Evolutionary conservation across 164 flowering plant genomes (phyloP).

Genomic region (Chloranthus sessilifolius): DNA sequence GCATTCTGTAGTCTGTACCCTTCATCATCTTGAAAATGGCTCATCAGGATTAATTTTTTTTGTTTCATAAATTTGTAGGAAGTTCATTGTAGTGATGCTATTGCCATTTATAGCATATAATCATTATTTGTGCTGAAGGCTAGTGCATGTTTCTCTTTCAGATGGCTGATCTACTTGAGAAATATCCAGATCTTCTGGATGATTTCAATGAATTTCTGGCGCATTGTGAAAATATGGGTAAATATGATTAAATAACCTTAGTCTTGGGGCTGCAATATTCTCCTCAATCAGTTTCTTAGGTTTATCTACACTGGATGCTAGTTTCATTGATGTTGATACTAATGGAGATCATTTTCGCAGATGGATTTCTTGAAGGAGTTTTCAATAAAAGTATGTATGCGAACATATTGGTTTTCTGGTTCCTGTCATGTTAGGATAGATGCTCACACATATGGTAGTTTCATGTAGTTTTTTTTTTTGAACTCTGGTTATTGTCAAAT

Average conservation of each 20-base stretch:
- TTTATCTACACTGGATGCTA: constrained; percentile 1
- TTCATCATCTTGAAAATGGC: no score
- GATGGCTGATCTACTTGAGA: constrained; percentile 70
- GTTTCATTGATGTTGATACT: constrained; percentile 15
- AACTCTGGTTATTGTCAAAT: background rate
- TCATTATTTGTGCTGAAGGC: no score
- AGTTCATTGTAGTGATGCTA: no score
- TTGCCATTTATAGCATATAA: no score
- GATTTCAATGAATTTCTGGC: constrained; percentile 67
- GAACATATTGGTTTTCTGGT: no score
- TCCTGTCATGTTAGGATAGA: background rate
- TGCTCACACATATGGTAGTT: constrained; percentile 1
- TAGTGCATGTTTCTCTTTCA: constrained; percentile 28
- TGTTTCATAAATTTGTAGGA: no score
- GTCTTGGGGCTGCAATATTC: no score
- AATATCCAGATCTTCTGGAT: constrained; percentile 73
- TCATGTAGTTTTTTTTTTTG: no score
- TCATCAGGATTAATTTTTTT: no score
- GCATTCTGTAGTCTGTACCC: no score
- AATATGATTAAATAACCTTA: no score
- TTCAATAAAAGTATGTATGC: constrained; percentile 65
- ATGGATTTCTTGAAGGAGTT: constrained; percentile 66
- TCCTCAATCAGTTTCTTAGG: background rate
- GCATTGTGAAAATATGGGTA: constrained; percentile 69
- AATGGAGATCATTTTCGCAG: constrained; percentile 38